Evolutionary conservation across 2,329 filamentous ascomycete species (phyloP).

Genomic region (Hypoxylon sp.): DNA sequence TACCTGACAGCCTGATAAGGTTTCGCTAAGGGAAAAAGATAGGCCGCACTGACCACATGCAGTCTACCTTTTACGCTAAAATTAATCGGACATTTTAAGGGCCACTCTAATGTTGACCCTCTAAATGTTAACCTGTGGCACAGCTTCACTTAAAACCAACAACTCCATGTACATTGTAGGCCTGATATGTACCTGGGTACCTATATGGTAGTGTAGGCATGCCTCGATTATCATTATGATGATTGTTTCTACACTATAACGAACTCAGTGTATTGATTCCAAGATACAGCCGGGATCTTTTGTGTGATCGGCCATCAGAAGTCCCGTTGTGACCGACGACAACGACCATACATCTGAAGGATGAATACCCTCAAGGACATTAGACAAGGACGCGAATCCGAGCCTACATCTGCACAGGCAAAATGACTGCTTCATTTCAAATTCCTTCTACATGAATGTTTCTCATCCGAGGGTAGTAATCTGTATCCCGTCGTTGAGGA

Average conservation of each 20-base stretch:
- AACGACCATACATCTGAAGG: slow-evolving; percentile 3
- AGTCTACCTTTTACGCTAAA: background rate
- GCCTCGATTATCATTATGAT: background rate
- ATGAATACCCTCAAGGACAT: slow-evolving; percentile 24
- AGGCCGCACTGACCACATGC: background rate
- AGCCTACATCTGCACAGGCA: background rate
- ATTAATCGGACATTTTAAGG: background rate
- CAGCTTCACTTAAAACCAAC: slow-evolving; percentile 27
- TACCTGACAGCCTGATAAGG: background rate
- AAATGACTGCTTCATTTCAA: slow-evolving; percentile 7
- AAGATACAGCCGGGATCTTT: slow-evolving; percentile 15
- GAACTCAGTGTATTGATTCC: slow-evolving; percentile 26
- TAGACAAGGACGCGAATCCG: background rate
- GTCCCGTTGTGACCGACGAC: background rate
- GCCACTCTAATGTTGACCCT: background rate
- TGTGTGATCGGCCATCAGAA: slow-evolving; percentile 3
- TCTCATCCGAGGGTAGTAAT: background rate
- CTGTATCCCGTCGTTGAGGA: background rate
- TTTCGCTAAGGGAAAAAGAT: slow-evolving; percentile 5
- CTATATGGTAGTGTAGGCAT: background rate
- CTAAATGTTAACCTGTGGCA: slow-evolving; percentile 10
- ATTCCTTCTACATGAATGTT: slow-evolving; percentile 15
- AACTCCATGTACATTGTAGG: too few relatives aligned
- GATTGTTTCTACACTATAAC: slow-evolving; percentile 8
- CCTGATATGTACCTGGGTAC: background rate